Base-by-base conservation (phyloP, 2,329 filamentous ascomycete species). In the Diaporthe eres region DNA sequence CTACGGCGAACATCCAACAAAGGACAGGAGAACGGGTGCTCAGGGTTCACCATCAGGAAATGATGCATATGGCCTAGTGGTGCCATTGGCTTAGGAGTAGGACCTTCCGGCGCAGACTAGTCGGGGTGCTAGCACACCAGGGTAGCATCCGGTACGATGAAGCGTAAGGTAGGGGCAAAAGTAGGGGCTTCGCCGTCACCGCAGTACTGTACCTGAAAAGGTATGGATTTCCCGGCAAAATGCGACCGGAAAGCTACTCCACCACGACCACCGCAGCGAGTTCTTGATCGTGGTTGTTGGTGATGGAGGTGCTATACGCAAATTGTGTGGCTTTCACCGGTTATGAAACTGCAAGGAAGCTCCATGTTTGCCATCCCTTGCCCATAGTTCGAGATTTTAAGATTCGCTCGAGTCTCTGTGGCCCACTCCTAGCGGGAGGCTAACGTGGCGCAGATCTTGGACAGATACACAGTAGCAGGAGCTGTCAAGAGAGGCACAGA, bases 401-500 rank as follows among this genome's bases (percentile, higher is more conserved):
- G 65, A 68, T 42, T 53, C 31, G 8, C 47, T 53, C 65, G 63
- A 68, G 65, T 53, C 65, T 53, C 19, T 34, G 44, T 25, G 44
- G 31, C 4, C 34, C 34, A 22, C n/a, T 34, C 22, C 47, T 53
- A 68, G 65, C 47, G 65, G 47, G 65, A 39, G 10, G 65, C 47
- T 31, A 42, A 53, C 44, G 28, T 39, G 63, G 47, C 63, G 63
- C 63, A 49, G 44, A 68, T 53, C 44, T 68, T 51, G 63, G 47
- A 37, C 12, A 39, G 17, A 49, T 17, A 9, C n/a, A 31, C 25
- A 31, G 53, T 55, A 55, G 51, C 34, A 34, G 28, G 47, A 42
- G 49, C 65, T 70, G 65, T 55, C 49, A 70, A 34, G 49, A 70
- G 65, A 70, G 65, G 65, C 65, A 70, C 65, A 68, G 65, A 68